Conservation (phyloP, 257 asterid genomes). For the Fraxinus americana region DNA sequence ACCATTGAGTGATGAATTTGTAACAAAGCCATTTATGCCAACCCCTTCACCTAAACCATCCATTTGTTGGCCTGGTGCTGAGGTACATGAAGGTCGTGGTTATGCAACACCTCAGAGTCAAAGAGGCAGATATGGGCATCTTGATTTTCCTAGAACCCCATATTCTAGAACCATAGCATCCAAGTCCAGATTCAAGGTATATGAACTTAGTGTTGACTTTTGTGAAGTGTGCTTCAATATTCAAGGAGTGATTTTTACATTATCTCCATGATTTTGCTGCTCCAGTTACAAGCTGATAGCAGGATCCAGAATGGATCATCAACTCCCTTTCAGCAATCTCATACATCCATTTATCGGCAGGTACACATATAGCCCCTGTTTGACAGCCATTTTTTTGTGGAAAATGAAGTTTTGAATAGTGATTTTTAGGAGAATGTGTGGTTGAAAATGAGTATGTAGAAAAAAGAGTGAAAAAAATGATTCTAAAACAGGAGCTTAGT, state of each 20-base stretch:
- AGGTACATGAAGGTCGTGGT: slow-evolving; percentile 57
- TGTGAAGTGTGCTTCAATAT: slow-evolving; percentile 13
- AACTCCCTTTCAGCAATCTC: slow-evolving; percentile 58
- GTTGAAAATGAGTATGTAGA: no score
- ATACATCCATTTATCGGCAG: slow-evolving; percentile 54
- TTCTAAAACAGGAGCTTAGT: background rate
- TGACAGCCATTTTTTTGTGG: no score
- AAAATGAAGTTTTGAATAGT: no score
- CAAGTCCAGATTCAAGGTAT: slow-evolving; percentile 72
- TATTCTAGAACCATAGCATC: slow-evolving; percentile 68
- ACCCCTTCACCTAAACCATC: slow-evolving; percentile 66
- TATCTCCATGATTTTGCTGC: slow-evolving; percentile 33
- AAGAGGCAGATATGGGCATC: slow-evolving; percentile 58
- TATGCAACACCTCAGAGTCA: slow-evolving; percentile 67
- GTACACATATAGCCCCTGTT: slow-evolving; percentile 27
- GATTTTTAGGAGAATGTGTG: no score
- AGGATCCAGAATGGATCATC: slow-evolving; percentile 39
- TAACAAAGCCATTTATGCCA: slow-evolving; percentile 47
- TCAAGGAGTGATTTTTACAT: slow-evolving; percentile 20
- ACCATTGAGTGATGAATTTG: slow-evolving; percentile 39
- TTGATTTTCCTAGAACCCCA: slow-evolving; percentile 85
- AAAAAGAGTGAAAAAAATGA: no score
- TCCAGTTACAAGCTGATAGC: slow-evolving; percentile 56
- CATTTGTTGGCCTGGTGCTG: slow-evolving; percentile 82
- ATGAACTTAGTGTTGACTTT: background rate